A percentile compares a stretch with the other conserved stretches of the same genome.
Evolutionary conservation across 306 rosid species (phyloP).

Genomic region (Potentilla sterilis): DNA sequence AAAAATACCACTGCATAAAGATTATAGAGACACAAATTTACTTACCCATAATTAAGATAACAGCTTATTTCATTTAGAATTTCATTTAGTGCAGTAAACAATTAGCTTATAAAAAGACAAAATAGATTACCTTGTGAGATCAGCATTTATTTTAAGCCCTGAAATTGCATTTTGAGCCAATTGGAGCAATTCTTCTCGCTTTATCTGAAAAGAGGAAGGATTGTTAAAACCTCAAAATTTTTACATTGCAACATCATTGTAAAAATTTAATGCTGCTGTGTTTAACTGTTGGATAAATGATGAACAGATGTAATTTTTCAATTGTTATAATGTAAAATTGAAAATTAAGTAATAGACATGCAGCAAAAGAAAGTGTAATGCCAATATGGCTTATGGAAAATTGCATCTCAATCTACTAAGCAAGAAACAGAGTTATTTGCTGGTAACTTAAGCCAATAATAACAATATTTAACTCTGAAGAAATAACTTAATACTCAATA

Average conservation of each 20-base stretch:
- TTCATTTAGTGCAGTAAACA: conserved; percentile 20
- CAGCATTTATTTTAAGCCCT: conserved; percentile 78
- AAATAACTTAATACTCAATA: background rate
- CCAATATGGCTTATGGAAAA: conserved; percentile 7
- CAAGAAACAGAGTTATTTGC: background rate
- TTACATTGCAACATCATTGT: background rate
- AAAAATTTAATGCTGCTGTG: background rate
- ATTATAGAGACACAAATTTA: conserved; percentile 12
- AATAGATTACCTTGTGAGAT: conserved; percentile 62
- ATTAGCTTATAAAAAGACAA: background rate
- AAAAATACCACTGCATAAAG: background rate
- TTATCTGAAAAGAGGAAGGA: conserved; percentile 47
- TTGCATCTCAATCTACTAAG: background rate
- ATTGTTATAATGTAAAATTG: background rate
- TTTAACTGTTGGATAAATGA: background rate
- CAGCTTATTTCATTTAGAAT: conserved; percentile 10
- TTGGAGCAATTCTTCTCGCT: conserved; percentile 91
- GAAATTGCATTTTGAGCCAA: conserved; percentile 72
- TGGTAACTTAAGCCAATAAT: conserved; percentile 2
- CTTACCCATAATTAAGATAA: conserved; percentile 6
- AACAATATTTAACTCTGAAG: background rate
- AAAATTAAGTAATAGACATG: background rate
- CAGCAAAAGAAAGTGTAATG: background rate
- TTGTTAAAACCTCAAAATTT: background rate
- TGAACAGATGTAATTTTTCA: background rate